Percentiles rank a stretch among this genome's conserved stretches.
These are phyloP conservation scores for Musa balbisiana DNA, from an alignment of 202 grass and related monocot species.

Conservation along the genomic window DNA sequence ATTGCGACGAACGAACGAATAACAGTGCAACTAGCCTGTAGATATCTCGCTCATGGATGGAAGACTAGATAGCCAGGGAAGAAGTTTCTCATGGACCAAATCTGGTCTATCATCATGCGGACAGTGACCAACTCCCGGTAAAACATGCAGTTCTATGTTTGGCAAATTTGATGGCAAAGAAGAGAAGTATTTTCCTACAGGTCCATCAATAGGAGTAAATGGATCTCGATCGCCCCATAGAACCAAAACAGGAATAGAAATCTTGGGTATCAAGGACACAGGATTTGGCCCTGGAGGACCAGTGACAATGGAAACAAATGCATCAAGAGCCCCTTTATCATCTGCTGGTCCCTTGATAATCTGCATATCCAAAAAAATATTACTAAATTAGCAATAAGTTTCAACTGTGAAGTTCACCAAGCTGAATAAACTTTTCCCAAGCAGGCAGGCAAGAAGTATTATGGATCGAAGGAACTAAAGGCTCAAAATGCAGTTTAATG, in stretches of 20 bases:
- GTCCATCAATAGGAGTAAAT: conserved; percentile 83
- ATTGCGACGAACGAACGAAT: neutral
- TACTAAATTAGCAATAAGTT: neutral
- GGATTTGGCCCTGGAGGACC: conserved; percentile 72
- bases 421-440: neutral
- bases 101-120: conserved; percentile 83
- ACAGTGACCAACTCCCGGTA: conserved; percentile 76
- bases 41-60: conserved; percentile 6
- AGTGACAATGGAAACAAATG: conserved; percentile 85
- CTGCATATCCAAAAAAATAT: conserved; percentile 21
- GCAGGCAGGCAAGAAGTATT: neutral
- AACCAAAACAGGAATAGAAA: conserved; percentile 57
- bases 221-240: conserved; percentile 84
- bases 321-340: conserved; percentile 61
- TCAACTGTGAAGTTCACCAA: neutral
- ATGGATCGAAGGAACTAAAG: neutral
- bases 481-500: neutral
- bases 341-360: conserved; percentile 68
- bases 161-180: conserved; percentile 42
- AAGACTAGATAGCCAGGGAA: conserved; percentile 66
- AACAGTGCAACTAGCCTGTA: neutral
- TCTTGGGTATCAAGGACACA: conserved; percentile 47
- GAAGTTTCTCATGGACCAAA: conserved; percentile 64
- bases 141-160: conserved; percentile 55
- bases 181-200: conserved; percentile 79